phyloP scores from a whole-genome alignment of 495 filamentous ascomycete species.

The Aspergillus incahuasiensis region DNA sequence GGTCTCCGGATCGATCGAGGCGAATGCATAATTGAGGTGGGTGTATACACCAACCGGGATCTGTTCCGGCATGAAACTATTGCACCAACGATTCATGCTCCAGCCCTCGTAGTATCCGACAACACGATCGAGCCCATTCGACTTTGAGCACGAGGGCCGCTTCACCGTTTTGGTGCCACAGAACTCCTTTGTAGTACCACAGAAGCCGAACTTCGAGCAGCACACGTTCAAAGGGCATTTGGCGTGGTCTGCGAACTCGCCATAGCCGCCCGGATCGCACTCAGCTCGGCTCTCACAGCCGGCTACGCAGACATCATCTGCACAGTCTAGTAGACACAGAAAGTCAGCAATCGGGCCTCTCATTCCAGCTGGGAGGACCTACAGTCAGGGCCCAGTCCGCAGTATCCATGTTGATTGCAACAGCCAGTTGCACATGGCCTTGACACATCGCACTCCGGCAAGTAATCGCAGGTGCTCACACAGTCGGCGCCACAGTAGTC shows the following conservation, averaged over 20 bases:
- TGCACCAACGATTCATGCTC: conserved; percentile 10
- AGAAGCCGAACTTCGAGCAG: conserved; percentile 31
- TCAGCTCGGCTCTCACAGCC: conserved; percentile 23
- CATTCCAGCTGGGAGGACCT: background rate
- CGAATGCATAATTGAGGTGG: conserved; percentile 47
- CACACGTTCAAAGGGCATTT: conserved; percentile 35
- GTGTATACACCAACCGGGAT: conserved; percentile 24
- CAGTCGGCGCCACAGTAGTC: background rate
- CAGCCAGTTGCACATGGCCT: background rate
- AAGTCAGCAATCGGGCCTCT: background rate
- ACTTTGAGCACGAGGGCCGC: background rate
- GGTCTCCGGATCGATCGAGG: conserved; percentile 30
- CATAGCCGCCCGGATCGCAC: conserved; percentile 24
- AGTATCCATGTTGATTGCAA: background rate
- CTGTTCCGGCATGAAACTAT: conserved; percentile 14
- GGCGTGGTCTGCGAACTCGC: conserved; percentile 6
- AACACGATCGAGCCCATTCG: background rate
- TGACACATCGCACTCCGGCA: background rate
- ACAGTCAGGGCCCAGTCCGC: conserved; percentile 20
- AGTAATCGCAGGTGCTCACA: background rate
- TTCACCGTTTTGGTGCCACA: conserved; percentile 10
- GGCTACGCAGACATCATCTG: conserved; percentile 17
- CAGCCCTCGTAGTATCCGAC: conserved; percentile 29
- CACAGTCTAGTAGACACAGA: background rate
- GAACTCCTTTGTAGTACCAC: conserved; percentile 28